These are phyloP conservation scores for Rhodamnia rubescens DNA, from an alignment of 345 rosid genomes.

Conservation along the genomic window DNA sequence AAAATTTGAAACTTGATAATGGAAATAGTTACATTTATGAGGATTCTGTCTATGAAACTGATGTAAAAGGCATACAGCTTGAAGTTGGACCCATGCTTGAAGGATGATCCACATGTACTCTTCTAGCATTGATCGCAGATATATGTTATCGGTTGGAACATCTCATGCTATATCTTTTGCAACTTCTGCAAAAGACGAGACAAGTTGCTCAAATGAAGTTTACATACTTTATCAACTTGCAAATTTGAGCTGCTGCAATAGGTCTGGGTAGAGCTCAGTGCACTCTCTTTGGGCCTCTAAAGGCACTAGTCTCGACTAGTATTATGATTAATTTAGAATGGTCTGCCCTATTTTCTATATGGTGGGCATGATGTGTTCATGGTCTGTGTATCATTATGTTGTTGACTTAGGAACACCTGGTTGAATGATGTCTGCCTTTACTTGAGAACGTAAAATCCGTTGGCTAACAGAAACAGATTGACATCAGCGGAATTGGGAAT, in stretches of 20 bases:
- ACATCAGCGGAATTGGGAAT: background rate
- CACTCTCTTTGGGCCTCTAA: background rate
- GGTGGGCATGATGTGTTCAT: background rate
- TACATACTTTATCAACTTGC: no score
- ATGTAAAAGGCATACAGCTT: background rate
- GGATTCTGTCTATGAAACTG: background rate
- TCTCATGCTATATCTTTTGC: background rate
- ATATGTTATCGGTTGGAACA: background rate
- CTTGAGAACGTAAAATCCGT: background rate
- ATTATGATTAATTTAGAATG: background rate
- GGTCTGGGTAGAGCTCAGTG: no score
- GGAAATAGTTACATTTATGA: background rate
- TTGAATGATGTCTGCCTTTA: background rate
- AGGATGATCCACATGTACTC: background rate
- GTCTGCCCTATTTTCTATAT: background rate
- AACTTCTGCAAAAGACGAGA: background rate
- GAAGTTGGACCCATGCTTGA: background rate
- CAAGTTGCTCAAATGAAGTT: no score
- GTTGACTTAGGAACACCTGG: background rate
- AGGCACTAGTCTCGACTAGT: background rate
- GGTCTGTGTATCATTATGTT: background rate
- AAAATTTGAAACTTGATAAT: background rate
- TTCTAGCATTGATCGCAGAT: background rate
- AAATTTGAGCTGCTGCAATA: no score
- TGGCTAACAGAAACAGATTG: background rate